Evolutionary conservation across 1,284 basidiomycete species (phyloP), one percentile per base, ranked within the genome.

Genomic region (Puccinia coronata): DNA sequence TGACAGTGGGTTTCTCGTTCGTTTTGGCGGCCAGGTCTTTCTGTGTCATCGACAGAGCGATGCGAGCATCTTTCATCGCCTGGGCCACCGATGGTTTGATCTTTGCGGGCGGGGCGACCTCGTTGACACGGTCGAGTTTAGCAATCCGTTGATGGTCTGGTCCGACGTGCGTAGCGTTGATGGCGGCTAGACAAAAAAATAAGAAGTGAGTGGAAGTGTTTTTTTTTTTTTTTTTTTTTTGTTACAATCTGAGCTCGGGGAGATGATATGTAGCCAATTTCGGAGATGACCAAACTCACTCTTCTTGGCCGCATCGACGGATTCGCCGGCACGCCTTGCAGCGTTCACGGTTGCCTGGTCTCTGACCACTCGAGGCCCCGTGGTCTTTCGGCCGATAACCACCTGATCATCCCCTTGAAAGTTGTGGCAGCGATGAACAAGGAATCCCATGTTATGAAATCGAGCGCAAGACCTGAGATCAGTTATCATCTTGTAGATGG

Each of bases 71-170:
- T 57, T 67, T 79, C 77, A 79, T 79, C 18, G 77, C 77, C 57
- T 79, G 67, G 8, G 63, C 49, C 11, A 79, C 77, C 3, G 67
- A 70, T 23, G 67, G 67, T 23, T 69, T 70, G 28, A 79, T 34
- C 55, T 79, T 79, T 9, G 77, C 63, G 23, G 77, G 77, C 23
- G 77, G 77, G 34, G 77, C 77, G 2, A 79, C 77, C 23, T 79
- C 77, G 41, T 79, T 79, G 12, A 12, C 49, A 41, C 77, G 63
- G 41, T 79, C 77, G 18, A 79, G 67, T 41, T 79, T 79, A 23
- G 77, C 77, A 23, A 79, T 79, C 39, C 67, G 63, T 59, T 79
- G 77, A 25, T 79, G 77, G 23, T 79, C 77, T 23, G 77, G 77
- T 23, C 77, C 77, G 20, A 67, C 36, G 36, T 71, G 77, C 41